Evolutionary conservation across 305 asterid genomes (phyloP).

Genomic region (Ilex paraguariensis): DNA sequence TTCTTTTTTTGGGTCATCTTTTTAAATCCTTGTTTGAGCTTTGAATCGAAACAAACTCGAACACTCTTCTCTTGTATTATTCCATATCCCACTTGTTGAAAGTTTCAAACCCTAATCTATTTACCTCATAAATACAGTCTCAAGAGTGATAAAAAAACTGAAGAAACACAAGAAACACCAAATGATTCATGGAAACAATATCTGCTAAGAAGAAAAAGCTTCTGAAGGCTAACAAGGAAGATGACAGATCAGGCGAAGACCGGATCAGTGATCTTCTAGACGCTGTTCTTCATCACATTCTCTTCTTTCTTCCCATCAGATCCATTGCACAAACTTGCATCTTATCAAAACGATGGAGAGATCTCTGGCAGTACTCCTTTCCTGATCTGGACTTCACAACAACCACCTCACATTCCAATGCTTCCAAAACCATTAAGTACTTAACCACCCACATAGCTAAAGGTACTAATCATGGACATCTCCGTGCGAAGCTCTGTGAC

Average conservation of each 20-base stretch:
- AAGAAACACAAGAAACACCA: neutral
- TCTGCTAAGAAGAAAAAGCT: slow-evolving; percentile 56
- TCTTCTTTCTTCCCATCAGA: slow-evolving; percentile 48
- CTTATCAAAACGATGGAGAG: slow-evolving; percentile 56
- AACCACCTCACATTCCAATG: slow-evolving; percentile 3
- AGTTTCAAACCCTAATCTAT: neutral
- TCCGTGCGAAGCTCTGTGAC: slow-evolving; percentile 40
- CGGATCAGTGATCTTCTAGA: slow-evolving; percentile 69
- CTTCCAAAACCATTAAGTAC: slow-evolving; percentile 17
- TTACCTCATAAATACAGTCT: neutral
- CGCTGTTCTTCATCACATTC: slow-evolving; percentile 49
- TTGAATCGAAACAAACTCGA: no score
- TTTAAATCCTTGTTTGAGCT: no score
- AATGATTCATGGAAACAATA: slow-evolving; percentile 66
- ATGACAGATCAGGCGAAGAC: slow-evolving; percentile 22
- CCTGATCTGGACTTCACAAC: slow-evolving; percentile 82
- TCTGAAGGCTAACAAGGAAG: slow-evolving; percentile 1
- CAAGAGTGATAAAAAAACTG: neutral
- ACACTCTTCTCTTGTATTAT: no score
- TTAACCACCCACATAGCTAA: slow-evolving; percentile 22
- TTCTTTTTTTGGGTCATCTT: no score
- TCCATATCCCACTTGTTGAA: neutral
- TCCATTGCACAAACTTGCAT: slow-evolving; percentile 54
- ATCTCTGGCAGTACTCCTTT: slow-evolving; percentile 47
- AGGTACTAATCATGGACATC: slow-evolving; percentile 41